Evolutionary conservation across 2,329 filamentous ascomycete species (phyloP), one percentile per base, ranked within the genome.

Genomic region (Nigrospora osmanthi): DNA sequence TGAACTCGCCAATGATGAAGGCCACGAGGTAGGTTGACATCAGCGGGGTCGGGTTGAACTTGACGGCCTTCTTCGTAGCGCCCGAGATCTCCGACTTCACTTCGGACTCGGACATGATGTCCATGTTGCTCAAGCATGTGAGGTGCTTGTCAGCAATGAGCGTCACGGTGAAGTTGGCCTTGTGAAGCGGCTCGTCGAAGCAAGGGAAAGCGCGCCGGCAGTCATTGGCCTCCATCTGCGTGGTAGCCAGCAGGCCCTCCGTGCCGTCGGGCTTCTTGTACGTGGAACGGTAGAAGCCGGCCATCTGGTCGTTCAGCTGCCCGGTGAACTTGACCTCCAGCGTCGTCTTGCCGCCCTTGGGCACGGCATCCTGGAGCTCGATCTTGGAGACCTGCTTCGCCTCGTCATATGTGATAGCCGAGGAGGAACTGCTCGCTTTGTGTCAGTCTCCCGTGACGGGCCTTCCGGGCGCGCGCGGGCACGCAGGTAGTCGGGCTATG

Each of bases 21-120:
- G 91, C 91, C 43, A 97, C 70, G 19, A 97, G 81, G 64, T 97
- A 97, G 4, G 91, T 96, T 6, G 91, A 96, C 91, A 97, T 97
- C 54, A 85, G 75, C 2, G 91, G 91, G 1, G 89, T 91, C 59
- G 84, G 87, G 73, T 89, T 91, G 76, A 96, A 97, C 51, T 83
- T 90, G 53, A 96, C 88, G 4, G 85, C 82, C 72, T 94, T 94
- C 70, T 84, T 88, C 65, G 80, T 77, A 50, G 72, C 72, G 49
- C 77, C 76, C 14, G 67, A 78, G 52, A 78, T 71, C 55, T 76
- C 72, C 4, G 84, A 86, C 47, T 79, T 69, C 9, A 93, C 73
- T 46, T 88, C 81, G 35, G 81, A 81, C 70, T 94, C 87, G 6
- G 81, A 83, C 32, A 82, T 85, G 45, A 93, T 87, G 61, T 96